These are phyloP conservation scores for Wallacemonas rigidus DNA, from an alignment of 208 protist genomes.

Conservation along the genomic window DNA sequence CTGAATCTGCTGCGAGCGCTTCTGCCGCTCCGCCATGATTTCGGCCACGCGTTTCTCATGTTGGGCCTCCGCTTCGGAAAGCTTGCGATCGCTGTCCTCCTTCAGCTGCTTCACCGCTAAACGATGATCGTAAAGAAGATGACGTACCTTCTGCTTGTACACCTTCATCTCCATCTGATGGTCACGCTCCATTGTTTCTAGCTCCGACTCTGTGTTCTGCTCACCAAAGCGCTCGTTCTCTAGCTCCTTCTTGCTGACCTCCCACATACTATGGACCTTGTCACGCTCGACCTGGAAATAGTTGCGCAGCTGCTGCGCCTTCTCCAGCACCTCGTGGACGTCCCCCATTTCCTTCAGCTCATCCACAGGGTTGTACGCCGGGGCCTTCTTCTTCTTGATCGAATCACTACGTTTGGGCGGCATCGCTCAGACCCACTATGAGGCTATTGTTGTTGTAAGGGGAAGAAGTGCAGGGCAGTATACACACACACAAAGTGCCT, in stretches of 20 bases:
- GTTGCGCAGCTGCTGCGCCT: conserved; percentile 93
- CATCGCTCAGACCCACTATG: conserved; percentile 18
- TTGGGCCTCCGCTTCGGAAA: conserved; percentile 82
- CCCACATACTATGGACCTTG: conserved; percentile 94
- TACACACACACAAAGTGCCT: too few species aligned
- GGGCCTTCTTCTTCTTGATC: conserved; percentile 33
- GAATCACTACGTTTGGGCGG: conserved; percentile 39
- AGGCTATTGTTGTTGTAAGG: too few species aligned
- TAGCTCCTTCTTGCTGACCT: conserved; percentile 93
- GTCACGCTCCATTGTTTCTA: conserved; percentile 94
- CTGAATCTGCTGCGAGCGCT: conserved; percentile 56
- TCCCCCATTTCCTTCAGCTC: conserved; percentile 54
- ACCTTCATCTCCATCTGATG: conserved; percentile 97
- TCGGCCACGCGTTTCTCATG: conserved; percentile 80
- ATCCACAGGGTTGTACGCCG: conserved; percentile 34
- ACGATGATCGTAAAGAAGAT: conserved; percentile 95
- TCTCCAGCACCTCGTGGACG: conserved; percentile 81
- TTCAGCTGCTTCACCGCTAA: conserved; percentile 90
- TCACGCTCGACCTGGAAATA: conserved; percentile 97
- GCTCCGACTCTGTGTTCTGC: conserved; percentile 89
- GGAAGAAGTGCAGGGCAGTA: too few species aligned
- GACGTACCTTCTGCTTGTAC: conserved; percentile 97
- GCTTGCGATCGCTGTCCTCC: conserved; percentile 84
- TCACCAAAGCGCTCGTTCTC: conserved; percentile 75
- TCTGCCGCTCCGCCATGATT: conserved; percentile 64